Evolutionary conservation across 2,329 filamentous ascomycete species (phyloP).

Genomic region (Scedosporium dehoogii): DNA sequence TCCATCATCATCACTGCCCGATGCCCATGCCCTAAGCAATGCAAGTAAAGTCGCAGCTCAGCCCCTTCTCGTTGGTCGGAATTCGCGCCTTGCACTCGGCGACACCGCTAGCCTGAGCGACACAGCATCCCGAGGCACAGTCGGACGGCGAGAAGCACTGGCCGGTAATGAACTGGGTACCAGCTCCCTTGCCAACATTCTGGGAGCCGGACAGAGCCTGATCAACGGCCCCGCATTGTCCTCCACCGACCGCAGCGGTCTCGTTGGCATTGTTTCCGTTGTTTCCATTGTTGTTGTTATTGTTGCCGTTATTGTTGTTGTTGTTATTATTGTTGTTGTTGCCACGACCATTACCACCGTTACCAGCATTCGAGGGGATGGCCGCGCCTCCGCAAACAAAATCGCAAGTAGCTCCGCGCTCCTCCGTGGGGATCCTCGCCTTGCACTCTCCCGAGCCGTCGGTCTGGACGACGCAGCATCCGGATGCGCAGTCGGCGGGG

Average conservation of each 20-base stretch:
- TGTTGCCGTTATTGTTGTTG: background rate
- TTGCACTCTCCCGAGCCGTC: slow-evolving; percentile 8
- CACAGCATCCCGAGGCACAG: slow-evolving; percentile 21
- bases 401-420: background rate
- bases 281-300: background rate
- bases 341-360: background rate
- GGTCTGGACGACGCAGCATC: slow-evolving; percentile 18
- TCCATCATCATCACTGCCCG: background rate
- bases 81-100: background rate
- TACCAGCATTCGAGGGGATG: background rate
- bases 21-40: background rate
- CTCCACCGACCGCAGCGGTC: background rate
- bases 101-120: slow-evolving; percentile 10
- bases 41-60: slow-evolving; percentile 3
- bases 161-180: slow-evolving; percentile 19
- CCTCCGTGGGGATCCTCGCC: background rate
- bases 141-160: slow-evolving; percentile 16
- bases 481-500: slow-evolving; percentile 19
- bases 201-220: slow-evolving; percentile 11
- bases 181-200: slow-evolving; percentile 16
- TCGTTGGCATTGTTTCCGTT: background rate
- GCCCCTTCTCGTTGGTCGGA: background rate
- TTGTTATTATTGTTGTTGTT: background rate
- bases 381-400: background rate
- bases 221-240: slow-evolving; percentile 1